phyloP scores from a whole-genome alignment of 495 filamentous ascomycete species.

The Neurospora sp. region DNA sequence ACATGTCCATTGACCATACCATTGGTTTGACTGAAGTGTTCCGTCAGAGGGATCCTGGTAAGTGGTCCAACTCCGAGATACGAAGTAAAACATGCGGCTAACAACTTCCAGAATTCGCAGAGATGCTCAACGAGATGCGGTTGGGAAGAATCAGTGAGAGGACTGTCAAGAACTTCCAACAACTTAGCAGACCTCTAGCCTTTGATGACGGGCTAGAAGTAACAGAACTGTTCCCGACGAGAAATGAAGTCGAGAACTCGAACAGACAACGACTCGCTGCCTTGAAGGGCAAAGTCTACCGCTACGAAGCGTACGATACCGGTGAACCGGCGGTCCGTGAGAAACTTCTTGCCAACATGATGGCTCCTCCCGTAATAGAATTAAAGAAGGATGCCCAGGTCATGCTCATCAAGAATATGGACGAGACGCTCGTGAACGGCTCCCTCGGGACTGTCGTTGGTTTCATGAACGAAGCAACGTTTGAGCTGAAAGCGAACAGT shows the following conservation, averaged over 20 bases:
- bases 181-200: conserved; percentile 56
- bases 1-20: conserved; percentile 84
- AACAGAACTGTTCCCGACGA: conserved; percentile 92
- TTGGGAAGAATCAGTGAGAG: conserved; percentile 63
- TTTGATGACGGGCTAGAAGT: conserved; percentile 74
- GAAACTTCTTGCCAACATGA: conserved; percentile 77
- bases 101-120: conserved; percentile 57
- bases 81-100: conserved; percentile 5
- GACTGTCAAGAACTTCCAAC: conserved; percentile 62
- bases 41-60: conserved; percentile 83
- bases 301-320: conserved; percentile 63
- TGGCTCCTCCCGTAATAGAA: conserved; percentile 69
- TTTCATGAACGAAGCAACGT: conserved; percentile 79
- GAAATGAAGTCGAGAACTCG: conserved; percentile 78
- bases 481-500: conserved; percentile 49
- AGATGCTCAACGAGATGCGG: conserved; percentile 96
- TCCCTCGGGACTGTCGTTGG: conserved; percentile 75
- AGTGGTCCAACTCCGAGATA: conserved; percentile 7
- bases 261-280: conserved; percentile 64
- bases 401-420: conserved; percentile 99
- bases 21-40: conserved; percentile 94
- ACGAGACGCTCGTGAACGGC: conserved; percentile 87
- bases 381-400: conserved; percentile 92
- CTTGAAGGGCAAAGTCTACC: conserved; percentile 56
- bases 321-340: conserved; percentile 65